Conservation (phyloP, 441 rosid genomes). For the Jatropha multifida region DNA sequence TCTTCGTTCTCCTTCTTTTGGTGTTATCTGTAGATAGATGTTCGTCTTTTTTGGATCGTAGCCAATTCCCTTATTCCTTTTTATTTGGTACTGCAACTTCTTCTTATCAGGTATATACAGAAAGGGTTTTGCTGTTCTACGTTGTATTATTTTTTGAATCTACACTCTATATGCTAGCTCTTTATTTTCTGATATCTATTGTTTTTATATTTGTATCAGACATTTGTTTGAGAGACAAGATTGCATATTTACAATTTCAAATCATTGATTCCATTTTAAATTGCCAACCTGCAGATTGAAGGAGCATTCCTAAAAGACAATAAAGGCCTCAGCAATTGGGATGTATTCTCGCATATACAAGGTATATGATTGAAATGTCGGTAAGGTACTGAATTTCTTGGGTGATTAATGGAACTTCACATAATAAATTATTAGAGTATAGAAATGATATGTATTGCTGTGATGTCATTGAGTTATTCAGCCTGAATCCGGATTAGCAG, state of each 20-base stretch:
- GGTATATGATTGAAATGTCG: background rate
- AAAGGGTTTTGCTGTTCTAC: too few relatives aligned
- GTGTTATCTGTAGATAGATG: background rate
- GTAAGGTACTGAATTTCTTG: too few relatives aligned
- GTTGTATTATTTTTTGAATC: too few relatives aligned
- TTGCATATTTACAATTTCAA: background rate
- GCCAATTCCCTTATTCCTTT: conserved; percentile 21
- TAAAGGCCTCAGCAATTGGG: conserved; percentile 62
- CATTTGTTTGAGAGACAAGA: background rate
- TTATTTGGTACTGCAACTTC: conserved; percentile 40
- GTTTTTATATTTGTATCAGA: too few relatives aligned
- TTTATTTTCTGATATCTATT: too few relatives aligned
- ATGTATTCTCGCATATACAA: conserved; percentile 34
- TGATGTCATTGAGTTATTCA: too few relatives aligned
- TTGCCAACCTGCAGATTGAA: conserved; percentile 29
- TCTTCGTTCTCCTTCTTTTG: background rate
- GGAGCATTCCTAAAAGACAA: conserved; percentile 50
- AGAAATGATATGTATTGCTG: too few relatives aligned
- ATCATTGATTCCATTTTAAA: background rate
- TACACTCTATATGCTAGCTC: too few relatives aligned
- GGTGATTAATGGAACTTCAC: too few relatives aligned
- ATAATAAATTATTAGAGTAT: too few relatives aligned
- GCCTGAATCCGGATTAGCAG: too few relatives aligned
- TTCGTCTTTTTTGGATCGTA: background rate
- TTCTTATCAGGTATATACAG: conserved; percentile 30